A percentile compares a stretch with the other conserved stretches of the same genome.
Conservation (phyloP, 768 basidiomycete genomes). For the Pleurotus cornucopiae region DNA sequence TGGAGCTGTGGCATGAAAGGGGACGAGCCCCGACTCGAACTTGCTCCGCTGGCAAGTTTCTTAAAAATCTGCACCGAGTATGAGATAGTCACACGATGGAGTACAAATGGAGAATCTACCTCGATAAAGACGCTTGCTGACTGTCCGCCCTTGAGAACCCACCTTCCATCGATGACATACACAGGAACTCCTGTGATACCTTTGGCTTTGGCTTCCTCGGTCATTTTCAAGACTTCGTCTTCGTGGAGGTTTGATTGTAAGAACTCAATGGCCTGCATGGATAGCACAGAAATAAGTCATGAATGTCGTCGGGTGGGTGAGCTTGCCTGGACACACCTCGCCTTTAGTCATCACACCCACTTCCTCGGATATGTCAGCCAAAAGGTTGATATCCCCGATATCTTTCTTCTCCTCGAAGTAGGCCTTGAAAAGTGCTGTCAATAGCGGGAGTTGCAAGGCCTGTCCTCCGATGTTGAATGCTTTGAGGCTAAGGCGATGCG, state of each 20-base stretch:
- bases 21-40: background rate
- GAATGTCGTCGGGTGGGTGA: background rate
- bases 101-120: constrained; percentile 30
- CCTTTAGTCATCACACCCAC: constrained; percentile 52
- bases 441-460: constrained; percentile 49
- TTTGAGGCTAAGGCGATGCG: constrained; percentile 70
- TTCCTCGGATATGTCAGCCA: constrained; percentile 55
- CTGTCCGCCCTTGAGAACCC: constrained; percentile 75
- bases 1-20: background rate
- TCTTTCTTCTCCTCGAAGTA: constrained; percentile 65
- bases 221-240: constrained; percentile 60
- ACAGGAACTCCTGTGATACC: constrained; percentile 80
- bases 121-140: constrained; percentile 66
- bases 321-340: constrained; percentile 40
- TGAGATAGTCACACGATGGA: constrained; percentile 3
- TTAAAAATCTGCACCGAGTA: constrained; percentile 29
- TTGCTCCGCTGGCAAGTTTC: constrained; percentile 15
- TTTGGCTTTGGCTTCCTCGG: constrained; percentile 54
- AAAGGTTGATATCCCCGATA: constrained; percentile 52
- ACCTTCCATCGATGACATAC: constrained; percentile 74
- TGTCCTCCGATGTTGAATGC: constrained; percentile 63
- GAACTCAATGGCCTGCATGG: constrained; percentile 54
- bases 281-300: constrained; percentile 4
- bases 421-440: constrained; percentile 60
- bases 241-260: constrained; percentile 61